These are phyloP conservation scores for Coemansia sp. DNA, from an alignment of 192 early-diverging fungal genomes.

Conservation along the genomic window DNA sequence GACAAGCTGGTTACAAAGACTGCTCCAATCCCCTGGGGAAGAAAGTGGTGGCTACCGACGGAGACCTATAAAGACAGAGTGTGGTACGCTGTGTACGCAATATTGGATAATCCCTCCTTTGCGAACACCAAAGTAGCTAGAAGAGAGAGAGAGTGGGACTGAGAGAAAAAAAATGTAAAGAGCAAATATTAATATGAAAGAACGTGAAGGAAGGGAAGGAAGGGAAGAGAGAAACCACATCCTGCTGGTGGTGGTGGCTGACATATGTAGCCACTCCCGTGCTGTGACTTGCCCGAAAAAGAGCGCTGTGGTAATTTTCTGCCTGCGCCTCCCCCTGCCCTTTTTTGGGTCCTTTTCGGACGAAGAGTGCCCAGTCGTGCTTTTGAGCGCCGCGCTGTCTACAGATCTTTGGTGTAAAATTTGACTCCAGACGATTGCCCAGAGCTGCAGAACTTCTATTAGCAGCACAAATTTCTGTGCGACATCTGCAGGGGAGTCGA, in stretches of 20 bases:
- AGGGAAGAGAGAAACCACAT: neutral
- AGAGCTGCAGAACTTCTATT: neutral
- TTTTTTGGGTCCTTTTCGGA: neutral
- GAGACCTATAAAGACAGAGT: neutral
- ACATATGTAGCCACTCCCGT: neutral
- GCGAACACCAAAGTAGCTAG: neutral
- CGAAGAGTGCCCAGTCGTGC: neutral
- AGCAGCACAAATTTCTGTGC: neutral
- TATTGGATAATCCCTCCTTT: neutral
- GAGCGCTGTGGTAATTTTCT: slow-evolving; percentile 1
- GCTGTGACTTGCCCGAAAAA: slow-evolving; percentile 1
- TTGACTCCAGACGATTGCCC: neutral
- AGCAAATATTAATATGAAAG: neutral
- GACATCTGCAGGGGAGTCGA: neutral
- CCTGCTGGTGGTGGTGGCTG: neutral
- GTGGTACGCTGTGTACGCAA: neutral
- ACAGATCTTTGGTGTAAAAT: neutral
- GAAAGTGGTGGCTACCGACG: neutral
- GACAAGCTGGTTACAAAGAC: neutral
- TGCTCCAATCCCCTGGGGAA: neutral
- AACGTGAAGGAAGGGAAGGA: neutral
- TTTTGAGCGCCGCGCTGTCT: neutral
- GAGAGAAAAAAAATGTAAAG: neutral
- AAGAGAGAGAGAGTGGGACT: neutral
- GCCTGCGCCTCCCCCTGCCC: neutral